These are phyloP conservation scores for Flaveria floridana DNA, from an alignment of 140 eudicot species.

Conservation along the genomic window DNA sequence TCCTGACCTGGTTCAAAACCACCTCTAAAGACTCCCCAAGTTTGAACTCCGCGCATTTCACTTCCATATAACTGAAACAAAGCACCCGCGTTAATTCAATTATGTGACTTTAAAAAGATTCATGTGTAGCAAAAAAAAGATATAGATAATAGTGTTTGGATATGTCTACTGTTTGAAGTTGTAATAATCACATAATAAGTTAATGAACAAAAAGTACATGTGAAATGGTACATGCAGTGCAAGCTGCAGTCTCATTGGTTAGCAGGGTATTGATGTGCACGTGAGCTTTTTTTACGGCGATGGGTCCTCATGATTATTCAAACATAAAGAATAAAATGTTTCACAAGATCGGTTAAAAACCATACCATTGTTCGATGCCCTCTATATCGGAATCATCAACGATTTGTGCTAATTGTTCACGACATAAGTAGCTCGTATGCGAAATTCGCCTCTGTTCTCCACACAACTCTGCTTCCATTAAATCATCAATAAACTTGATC, in stretches of 20 bases:
- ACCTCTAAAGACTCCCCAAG: constrained; percentile 74
- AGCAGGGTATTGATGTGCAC: background rate
- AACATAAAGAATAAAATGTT: background rate
- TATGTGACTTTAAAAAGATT: background rate
- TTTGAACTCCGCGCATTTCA: constrained; percentile 58
- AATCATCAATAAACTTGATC: constrained; percentile 44
- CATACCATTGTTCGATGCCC: constrained; percentile 77
- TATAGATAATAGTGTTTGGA: background rate
- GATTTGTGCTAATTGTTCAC: constrained; percentile 53
- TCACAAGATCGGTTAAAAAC: constrained; percentile 17
- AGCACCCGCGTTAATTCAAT: background rate
- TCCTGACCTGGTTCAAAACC: constrained; percentile 63
- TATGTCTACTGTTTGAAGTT: background rate
- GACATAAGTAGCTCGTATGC: constrained; percentile 48
- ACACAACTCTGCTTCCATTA: constrained; percentile 47
- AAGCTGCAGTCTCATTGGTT: background rate
- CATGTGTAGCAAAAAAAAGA: background rate
- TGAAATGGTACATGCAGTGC: background rate
- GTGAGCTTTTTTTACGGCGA: no score
- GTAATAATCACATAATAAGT: background rate
- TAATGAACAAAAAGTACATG: background rate
- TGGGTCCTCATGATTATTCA: no score
- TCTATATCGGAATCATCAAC: constrained; percentile 58
- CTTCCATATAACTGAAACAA: constrained; percentile 58
- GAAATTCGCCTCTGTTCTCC: constrained; percentile 46